phyloP scores from a whole-genome alignment of 805 yeast genomes.

The Nakazawaea molendinolei region DNA sequence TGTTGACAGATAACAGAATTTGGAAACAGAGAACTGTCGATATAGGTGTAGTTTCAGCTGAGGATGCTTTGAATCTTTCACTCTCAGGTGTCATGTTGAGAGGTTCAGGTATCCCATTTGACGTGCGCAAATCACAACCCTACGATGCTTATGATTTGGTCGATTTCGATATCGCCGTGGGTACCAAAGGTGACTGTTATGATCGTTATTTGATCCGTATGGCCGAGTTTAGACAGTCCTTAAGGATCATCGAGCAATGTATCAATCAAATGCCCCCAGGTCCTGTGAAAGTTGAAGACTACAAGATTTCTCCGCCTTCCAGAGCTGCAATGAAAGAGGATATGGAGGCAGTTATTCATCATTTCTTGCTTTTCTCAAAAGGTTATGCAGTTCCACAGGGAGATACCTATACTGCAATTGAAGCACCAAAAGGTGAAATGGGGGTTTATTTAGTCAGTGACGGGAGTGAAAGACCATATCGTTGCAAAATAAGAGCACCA shows the following conservation, averaged over 20 bases:
- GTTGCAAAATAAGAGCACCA: slow-evolving; percentile 92
- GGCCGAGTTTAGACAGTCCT: slow-evolving; percentile 88
- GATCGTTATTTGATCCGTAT: slow-evolving; percentile 84
- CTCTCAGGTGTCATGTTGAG: slow-evolving; percentile 86
- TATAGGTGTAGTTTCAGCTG: slow-evolving; percentile 77
- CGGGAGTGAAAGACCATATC: slow-evolving; percentile 85
- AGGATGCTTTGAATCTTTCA: slow-evolving; percentile 77
- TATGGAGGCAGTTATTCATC: slow-evolving; percentile 89
- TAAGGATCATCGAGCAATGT: slow-evolving; percentile 86
- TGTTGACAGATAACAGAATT: slow-evolving; percentile 84
- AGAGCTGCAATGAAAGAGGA: slow-evolving; percentile 80
- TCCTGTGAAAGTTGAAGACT: slow-evolving; percentile 86
- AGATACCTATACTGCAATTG: slow-evolving; percentile 86
- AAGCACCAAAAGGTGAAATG: slow-evolving; percentile 95
- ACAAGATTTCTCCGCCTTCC: slow-evolving; percentile 78
- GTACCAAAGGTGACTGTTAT: slow-evolving; percentile 84
- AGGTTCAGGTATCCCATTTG: slow-evolving; percentile 86
- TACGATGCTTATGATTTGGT: slow-evolving; percentile 85
- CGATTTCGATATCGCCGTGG: slow-evolving; percentile 84
- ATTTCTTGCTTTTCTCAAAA: slow-evolving; percentile 80
- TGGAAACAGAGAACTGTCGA: slow-evolving; percentile 85
- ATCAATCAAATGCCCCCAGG: slow-evolving; percentile 89
- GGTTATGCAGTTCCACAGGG: slow-evolving; percentile 88
- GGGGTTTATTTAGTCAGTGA: slow-evolving; percentile 85
- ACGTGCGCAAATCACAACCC: slow-evolving; percentile 79